Percentiles rank a stretch among this genome's conserved stretches.
Evolutionary conservation across 352 stramenopile genomes (phyloP).

Genomic region (Pythium pectinolyticum): DNA sequence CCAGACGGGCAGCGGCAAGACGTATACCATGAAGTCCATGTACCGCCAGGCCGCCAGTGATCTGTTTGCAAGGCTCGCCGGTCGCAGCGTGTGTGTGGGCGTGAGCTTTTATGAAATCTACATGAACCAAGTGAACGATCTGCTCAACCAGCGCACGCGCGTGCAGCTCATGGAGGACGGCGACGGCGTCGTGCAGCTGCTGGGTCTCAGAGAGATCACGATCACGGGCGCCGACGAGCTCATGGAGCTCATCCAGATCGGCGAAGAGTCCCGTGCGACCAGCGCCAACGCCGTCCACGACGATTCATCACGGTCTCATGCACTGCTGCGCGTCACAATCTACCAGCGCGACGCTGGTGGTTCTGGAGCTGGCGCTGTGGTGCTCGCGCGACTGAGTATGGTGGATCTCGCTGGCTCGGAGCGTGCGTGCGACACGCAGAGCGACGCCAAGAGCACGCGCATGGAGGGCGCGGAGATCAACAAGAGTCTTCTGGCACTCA

Average conservation of each 20-base stretch:
- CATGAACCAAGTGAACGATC: constrained; percentile 93
- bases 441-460: constrained; percentile 77
- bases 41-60: constrained; percentile 61
- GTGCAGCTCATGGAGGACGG: constrained; percentile 93
- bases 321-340: constrained; percentile 88
- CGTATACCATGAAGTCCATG: constrained; percentile 91
- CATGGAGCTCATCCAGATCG: constrained; percentile 86
- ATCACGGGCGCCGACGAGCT: constrained; percentile 81
- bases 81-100: constrained; percentile 56
- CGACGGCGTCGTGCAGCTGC: constrained; percentile 90
- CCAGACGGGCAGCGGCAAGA: constrained; percentile 94
- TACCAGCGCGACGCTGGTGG: constrained; percentile 23
- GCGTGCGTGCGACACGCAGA: constrained; percentile 92
- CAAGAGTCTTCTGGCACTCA: constrained; percentile 95
- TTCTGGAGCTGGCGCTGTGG: too few relatives aligned
- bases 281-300: constrained; percentile 96
- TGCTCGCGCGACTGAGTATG: constrained; percentile 58
- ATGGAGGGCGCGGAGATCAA: constrained; percentile 98
- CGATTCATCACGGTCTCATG: constrained; percentile 90
- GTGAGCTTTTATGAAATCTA: constrained; percentile 98
- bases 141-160: constrained; percentile 88
- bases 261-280: constrained; percentile 90
- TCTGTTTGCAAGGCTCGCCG: constrained; percentile 48
- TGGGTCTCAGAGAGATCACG: constrained; percentile 88
- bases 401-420: constrained; percentile 96